phyloP scores from a whole-genome alignment of 768 basidiomycete genomes.

The Termitomyces sp. region DNA sequence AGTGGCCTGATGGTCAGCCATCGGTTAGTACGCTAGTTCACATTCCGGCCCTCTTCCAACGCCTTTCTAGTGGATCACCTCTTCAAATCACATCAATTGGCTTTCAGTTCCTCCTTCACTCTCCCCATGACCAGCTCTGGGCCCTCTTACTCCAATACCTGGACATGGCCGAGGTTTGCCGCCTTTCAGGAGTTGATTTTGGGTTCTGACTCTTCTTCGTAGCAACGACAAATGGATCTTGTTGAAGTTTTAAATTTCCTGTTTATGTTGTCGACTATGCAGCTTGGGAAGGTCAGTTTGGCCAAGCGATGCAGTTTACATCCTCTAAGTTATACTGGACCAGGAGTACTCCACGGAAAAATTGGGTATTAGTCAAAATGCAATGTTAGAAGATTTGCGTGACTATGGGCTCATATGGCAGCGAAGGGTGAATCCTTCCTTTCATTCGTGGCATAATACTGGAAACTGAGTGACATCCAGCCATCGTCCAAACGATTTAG shows the following conservation, averaged over 20 bases:
- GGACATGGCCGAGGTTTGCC: constrained; percentile 70
- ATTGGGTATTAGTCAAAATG: constrained; percentile 71
- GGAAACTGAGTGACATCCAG: constrained; percentile 27
- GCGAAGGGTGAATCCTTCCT: constrained; percentile 52
- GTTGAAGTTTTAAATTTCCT: constrained; percentile 92
- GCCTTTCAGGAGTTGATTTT: constrained; percentile 4
- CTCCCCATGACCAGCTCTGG: constrained; percentile 95
- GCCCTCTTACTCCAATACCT: constrained; percentile 89
- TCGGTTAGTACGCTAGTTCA: constrained; percentile 39
- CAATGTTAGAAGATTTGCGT: constrained; percentile 88
- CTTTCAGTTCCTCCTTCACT: constrained; percentile 94
- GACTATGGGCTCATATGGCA: constrained; percentile 95
- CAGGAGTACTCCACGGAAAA: constrained; percentile 89
- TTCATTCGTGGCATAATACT: constrained; percentile 15
- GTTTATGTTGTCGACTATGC: constrained; percentile 97
- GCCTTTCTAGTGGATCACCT: constrained; percentile 39
- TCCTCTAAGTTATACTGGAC: neutral
- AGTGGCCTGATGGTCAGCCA: constrained; percentile 81
- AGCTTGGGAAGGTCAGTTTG: constrained; percentile 73
- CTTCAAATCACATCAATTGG: constrained; percentile 89
- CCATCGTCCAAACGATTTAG: constrained; percentile 77
- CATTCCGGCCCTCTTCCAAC: constrained; percentile 9
- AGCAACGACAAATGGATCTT: constrained; percentile 88
- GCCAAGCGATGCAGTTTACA: neutral
- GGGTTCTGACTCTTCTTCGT: constrained; percentile 13